A percentile compares a stretch with the other conserved stretches of the same genome.
These are phyloP conservation scores for Eucalyptus coolabah DNA, from an alignment of 345 rosid species.

Conservation along the genomic window DNA sequence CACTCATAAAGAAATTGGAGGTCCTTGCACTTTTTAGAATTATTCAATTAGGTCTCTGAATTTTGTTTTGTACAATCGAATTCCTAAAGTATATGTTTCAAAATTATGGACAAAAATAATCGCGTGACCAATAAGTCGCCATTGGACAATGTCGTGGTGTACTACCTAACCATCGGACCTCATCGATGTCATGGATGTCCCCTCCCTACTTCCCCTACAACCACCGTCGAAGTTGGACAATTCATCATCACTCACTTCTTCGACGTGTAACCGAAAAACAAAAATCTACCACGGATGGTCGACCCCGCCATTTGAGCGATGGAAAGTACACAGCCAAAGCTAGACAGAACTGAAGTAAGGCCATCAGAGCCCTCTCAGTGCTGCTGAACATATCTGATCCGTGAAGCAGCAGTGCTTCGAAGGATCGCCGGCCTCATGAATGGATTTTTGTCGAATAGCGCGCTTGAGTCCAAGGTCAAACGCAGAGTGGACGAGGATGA, in stretches of 20 bases:
- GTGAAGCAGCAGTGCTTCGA: neutral
- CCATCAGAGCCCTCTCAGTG: neutral
- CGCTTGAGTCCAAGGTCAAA: neutral
- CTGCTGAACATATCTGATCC: neutral
- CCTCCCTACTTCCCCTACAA: neutral
- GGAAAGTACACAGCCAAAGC: neutral
- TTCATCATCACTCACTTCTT: neutral
- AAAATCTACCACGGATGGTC: neutral
- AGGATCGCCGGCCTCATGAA: neutral
- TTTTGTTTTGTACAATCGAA: neutral
- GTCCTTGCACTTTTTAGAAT: neutral
- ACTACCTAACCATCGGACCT: neutral
- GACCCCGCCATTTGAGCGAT: neutral
- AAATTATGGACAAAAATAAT: neutral
- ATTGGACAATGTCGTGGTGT: fast-evolving
- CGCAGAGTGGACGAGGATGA: no score
- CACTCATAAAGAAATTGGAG: neutral
- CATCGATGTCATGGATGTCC: neutral
- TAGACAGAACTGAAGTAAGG: neutral
- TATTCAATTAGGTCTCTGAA: neutral
- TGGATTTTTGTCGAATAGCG: neutral
- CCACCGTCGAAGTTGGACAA: neutral
- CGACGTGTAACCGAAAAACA: fast-evolving
- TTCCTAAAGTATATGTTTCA: neutral
- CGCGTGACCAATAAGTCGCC: fast-evolving